phyloP scores from a whole-genome alignment of 495 filamentous ascomycete species.

The Xylaria scruposa region DNA sequence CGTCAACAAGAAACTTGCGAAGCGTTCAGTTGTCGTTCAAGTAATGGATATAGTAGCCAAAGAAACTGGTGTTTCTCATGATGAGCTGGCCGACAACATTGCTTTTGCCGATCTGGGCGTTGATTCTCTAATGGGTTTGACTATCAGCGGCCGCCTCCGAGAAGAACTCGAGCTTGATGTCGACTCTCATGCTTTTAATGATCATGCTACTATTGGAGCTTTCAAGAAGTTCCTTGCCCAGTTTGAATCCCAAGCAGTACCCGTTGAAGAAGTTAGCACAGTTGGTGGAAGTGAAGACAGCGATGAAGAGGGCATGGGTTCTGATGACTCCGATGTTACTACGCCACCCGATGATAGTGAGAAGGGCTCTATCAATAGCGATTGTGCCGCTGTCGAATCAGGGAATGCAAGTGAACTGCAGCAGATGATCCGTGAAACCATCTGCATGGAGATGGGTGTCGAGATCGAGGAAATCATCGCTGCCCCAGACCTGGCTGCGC shows the following conservation, averaged over 20 bases:
- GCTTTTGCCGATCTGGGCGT: conserved; percentile 64
- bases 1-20: conserved; percentile 48
- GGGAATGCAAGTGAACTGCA: conserved; percentile 52
- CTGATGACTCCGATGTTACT: conserved; percentile 53
- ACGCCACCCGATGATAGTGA: conserved; percentile 56
- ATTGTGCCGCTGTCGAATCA: conserved; percentile 35
- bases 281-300: conserved; percentile 46
- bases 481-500: conserved; percentile 55
- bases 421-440: conserved; percentile 61
- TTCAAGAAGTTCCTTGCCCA: conserved; percentile 65
- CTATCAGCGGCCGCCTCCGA: conserved; percentile 58
- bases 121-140: conserved; percentile 66
- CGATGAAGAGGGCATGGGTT: conserved; percentile 52
- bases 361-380: conserved; percentile 49
- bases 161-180: conserved; percentile 65
- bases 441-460: conserved; percentile 73
- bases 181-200: conserved; percentile 60
- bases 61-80: conserved; percentile 67
- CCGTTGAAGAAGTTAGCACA: conserved; percentile 41
- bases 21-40: conserved; percentile 45
- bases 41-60: conserved; percentile 70
- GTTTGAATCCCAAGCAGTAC: conserved; percentile 46
- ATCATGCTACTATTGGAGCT: conserved; percentile 61
- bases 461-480: conserved; percentile 66
- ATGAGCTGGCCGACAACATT: conserved; percentile 64